Evolutionary conservation across 371 early-diverging fungal species (phyloP).

Genomic region (Nematocida minor): DNA sequence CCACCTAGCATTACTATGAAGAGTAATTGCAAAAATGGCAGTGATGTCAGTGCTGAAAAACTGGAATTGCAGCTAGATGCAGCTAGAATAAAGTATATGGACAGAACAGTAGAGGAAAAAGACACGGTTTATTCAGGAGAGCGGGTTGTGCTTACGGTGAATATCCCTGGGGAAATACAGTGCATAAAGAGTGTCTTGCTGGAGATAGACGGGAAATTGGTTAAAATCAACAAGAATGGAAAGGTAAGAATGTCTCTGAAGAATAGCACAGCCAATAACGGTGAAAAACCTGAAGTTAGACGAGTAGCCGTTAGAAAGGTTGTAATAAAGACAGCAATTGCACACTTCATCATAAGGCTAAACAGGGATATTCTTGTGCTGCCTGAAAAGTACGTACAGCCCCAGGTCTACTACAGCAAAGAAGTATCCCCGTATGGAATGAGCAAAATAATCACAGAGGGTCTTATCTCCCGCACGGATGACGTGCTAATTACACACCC

Average conservation of each 20-base stretch:
- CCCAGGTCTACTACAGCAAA: neutral
- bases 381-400: neutral
- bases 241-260: neutral
- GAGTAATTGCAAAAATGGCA: neutral
- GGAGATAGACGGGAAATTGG: neutral
- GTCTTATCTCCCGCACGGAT: neutral
- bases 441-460: constrained; percentile 2
- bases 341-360: neutral
- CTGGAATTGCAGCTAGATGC: neutral
- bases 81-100: neutral
- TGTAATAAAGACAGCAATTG: neutral
- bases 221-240: neutral
- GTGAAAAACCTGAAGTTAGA: neutral
- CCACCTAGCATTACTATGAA: neutral
- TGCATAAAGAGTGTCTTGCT: neutral
- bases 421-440: neutral
- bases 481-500: neutral
- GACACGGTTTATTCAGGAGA: neutral
- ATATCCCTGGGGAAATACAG: neutral
- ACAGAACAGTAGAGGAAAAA: neutral
- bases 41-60: neutral
- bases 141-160: neutral
- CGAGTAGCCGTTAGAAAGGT: neutral
- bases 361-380: neutral
- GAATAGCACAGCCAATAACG: too few relatives aligned